These are phyloP conservation scores for Pilobolus umbonatus DNA, from an alignment of 192 early-diverging fungal species.

Conservation along the genomic window DNA sequence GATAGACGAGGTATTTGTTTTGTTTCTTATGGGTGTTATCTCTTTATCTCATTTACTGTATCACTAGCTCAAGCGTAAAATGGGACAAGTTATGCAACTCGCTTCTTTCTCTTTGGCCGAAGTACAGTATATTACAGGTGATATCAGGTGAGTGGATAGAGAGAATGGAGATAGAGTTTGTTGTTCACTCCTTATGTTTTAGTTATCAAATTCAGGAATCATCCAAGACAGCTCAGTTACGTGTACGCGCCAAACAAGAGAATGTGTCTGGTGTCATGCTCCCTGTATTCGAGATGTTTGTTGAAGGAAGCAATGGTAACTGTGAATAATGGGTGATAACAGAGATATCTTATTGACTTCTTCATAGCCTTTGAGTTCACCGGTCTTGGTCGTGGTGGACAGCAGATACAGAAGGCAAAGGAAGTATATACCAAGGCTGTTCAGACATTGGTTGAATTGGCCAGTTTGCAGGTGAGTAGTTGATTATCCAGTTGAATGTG, in stretches of 20 bases:
- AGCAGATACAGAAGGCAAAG: constrained; percentile 92
- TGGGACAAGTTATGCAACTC: constrained; percentile 98
- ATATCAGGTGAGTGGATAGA: constrained; percentile 68
- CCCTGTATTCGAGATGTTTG: constrained; percentile 85
- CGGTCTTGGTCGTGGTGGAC: constrained; percentile 96
- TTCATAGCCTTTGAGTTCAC: constrained; percentile 88
- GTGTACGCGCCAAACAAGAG: constrained; percentile 88
- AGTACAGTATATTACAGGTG: constrained; percentile 94
- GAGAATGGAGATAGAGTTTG: background rate
- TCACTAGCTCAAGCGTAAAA: constrained; percentile 86
- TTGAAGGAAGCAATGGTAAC: constrained; percentile 85
- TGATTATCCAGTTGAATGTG: background rate
- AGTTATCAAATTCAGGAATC: constrained; percentile 96
- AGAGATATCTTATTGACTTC: background rate
- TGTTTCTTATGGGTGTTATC: constrained; percentile 1
- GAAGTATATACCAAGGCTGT: constrained; percentile 94
- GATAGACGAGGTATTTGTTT: constrained; percentile 81
- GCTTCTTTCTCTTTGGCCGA: constrained; percentile 98
- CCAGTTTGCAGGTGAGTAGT: constrained; percentile 82
- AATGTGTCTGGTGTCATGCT: constrained; percentile 98
- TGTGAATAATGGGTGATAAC: background rate
- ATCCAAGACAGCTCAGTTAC: constrained; percentile 87
- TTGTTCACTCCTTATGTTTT: background rate
- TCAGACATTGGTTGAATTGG: constrained; percentile 93
- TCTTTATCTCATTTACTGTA: constrained; percentile 1